Conservation (phyloP, 2,329 filamentous ascomycete species). For the Pochonia chlamydosporia region DNA sequence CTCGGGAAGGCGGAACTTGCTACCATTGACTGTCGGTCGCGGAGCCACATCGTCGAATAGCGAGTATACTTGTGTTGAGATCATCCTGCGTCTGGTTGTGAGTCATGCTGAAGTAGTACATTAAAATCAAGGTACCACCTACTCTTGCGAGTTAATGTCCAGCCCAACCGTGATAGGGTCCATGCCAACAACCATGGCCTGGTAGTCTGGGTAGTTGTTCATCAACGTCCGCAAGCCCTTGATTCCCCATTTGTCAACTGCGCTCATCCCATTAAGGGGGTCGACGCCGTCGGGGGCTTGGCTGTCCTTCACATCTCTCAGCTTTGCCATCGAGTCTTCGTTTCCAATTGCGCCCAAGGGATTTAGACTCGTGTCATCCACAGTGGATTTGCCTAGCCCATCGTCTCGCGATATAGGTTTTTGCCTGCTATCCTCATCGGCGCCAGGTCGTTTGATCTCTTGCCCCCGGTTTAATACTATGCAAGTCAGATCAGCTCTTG, state of each 20-base stretch:
- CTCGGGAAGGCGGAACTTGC: slow-evolving; percentile 54
- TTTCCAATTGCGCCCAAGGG: slow-evolving; percentile 42
- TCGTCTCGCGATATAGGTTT: slow-evolving; percentile 40
- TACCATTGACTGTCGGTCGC: slow-evolving; percentile 43
- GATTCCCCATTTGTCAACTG: slow-evolving; percentile 58
- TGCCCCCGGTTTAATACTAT: slow-evolving; percentile 33
- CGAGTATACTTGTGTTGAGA: slow-evolving; percentile 56
- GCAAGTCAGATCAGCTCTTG: slow-evolving; percentile 16
- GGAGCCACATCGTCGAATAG: slow-evolving; percentile 56
- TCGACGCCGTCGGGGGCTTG: slow-evolving; percentile 42
- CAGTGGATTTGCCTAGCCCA: slow-evolving; percentile 25
- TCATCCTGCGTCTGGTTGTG: slow-evolving; percentile 34
- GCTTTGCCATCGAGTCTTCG: slow-evolving; percentile 32
- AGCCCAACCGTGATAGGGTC: slow-evolving; percentile 53
- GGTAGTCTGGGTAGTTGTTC: slow-evolving; percentile 59
- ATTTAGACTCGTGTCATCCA: slow-evolving; percentile 31
- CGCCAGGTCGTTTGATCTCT: slow-evolving; percentile 30
- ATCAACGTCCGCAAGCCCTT: slow-evolving; percentile 59
- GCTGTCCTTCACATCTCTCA: slow-evolving; percentile 36
- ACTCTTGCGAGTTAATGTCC: slow-evolving; percentile 54
- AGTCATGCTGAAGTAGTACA: slow-evolving; percentile 6
- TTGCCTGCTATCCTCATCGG: slow-evolving; percentile 31
- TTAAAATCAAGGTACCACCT: slow-evolving; percentile 23
- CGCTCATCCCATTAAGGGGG: slow-evolving; percentile 55
- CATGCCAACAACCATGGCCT: slow-evolving; percentile 53